Evolutionary conservation across 129 eudicot genomes (phyloP).

Genomic region (Arctium lappa): DNA sequence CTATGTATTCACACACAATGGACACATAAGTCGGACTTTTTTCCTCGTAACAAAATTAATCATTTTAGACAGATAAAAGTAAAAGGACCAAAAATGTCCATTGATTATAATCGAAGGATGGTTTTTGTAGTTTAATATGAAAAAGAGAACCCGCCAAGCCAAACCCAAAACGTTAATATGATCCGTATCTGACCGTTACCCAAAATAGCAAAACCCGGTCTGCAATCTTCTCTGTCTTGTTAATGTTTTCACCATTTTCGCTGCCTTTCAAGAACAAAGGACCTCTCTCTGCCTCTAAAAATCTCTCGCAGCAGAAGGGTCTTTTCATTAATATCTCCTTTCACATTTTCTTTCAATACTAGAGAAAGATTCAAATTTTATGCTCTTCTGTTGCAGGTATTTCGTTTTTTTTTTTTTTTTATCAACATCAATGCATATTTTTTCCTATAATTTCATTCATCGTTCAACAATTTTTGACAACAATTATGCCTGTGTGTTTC

Average conservation of each 20-base stretch:
- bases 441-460: not conserved
- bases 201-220: conserved; percentile 27
- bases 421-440: not conserved
- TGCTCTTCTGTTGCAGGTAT: conserved; percentile 31
- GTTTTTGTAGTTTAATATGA: not conserved
- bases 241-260: not conserved
- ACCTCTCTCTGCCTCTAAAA: conserved; percentile 16
- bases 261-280: conserved; percentile 8
- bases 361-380: conserved; percentile 4
- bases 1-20: not conserved
- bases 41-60: no score
- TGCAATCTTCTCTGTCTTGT: not conserved
- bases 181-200: conserved; percentile 26
- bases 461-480: no score
- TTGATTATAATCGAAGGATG: not conserved
- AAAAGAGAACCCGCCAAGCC: conserved; percentile 13
- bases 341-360: conserved; percentile 7
- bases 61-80: not conserved
- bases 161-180: conserved; percentile 11
- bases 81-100: not conserved
- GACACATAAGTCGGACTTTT: not conserved
- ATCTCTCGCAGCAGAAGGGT: conserved; percentile 22
- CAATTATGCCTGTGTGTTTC: not conserved
- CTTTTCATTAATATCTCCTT: not conserved
- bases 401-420: no score